phyloP scores from a whole-genome alignment of 2,329 filamentous ascomycete species.

The Scedosporium minutisporum region DNA sequence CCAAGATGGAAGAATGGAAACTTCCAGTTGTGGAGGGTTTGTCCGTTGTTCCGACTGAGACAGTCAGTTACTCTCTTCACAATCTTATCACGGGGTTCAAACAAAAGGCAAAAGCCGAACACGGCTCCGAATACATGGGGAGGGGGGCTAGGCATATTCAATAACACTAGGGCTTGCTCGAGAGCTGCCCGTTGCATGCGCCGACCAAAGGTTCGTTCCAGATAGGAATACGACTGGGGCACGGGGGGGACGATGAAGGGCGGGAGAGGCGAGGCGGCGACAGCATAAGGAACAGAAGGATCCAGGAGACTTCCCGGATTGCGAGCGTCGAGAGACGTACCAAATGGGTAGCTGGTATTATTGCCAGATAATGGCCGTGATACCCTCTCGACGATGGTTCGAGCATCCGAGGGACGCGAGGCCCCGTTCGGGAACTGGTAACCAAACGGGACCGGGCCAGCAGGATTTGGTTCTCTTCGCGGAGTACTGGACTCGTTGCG shows the following conservation, averaged over 20 bases:
- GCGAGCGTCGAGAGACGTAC: slow-evolving; percentile 16
- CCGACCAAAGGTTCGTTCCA: slow-evolving; percentile 60
- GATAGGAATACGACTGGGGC: slow-evolving; percentile 47
- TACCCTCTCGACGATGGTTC: neutral
- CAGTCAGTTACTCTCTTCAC: slow-evolving; percentile 25
- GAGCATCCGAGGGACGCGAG: neutral
- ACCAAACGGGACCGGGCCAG: neutral
- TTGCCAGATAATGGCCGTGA: slow-evolving; percentile 23
- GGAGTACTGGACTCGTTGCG: neutral
- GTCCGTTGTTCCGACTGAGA: slow-evolving; percentile 21
- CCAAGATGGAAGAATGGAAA: slow-evolving; percentile 58
- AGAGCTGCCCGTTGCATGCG: slow-evolving; percentile 56
- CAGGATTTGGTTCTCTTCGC: neutral
- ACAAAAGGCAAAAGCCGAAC: slow-evolving; percentile 62
- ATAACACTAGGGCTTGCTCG: slow-evolving; percentile 52
- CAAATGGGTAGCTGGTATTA: slow-evolving; percentile 44
- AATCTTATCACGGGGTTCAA: slow-evolving; percentile 42
- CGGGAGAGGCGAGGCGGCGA: slow-evolving; percentile 12
- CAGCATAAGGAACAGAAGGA: neutral
- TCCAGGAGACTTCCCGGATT: slow-evolving; percentile 10
- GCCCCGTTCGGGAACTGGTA: neutral
- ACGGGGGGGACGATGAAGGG: slow-evolving; percentile 27
- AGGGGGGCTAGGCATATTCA: slow-evolving; percentile 39
- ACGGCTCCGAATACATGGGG: slow-evolving; percentile 40
- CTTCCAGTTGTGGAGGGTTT: slow-evolving; percentile 46